Evolutionary conservation across 257 asterid genomes (phyloP), one percentile per base, ranked within the genome.

Genomic region (Plantago elongata): DNA sequence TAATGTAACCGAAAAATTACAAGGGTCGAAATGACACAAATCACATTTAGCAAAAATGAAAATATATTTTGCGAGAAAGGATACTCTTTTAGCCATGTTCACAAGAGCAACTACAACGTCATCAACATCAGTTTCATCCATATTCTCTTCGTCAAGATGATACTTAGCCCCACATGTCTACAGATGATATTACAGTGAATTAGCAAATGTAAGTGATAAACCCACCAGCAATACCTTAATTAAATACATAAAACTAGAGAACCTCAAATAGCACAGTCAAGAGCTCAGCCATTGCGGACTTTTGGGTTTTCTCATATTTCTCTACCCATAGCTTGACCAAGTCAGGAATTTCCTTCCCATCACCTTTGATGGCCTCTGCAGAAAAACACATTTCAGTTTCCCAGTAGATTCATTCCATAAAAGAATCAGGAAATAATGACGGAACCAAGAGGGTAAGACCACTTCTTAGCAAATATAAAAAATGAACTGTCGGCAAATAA

Each of bases 161-260:
- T 89, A 78, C 81, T 87, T 89, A 51, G 92, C 94, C 69, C 99
- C 99, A 12, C 99, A 93, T 51, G 90, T 95, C 99, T 93, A 83
- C 68, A 76, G 27, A 70, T 49, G 57, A 71, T 27, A 57, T 68
- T 43, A 62, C 48, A 29, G 42, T 63, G 57, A 47, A 63, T 49
- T 49, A 70, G 48, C 16, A 38, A 45, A 34, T 50, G 54, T 17
- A 52, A 62, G 69, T 40, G 63, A 61, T 64, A 54, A 63, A 67
- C 67, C 46, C 14, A 6, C 54, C 15, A 14, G 37, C 49, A 64
- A 38, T 57, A 60, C 47, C 60, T 27, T 47, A 46, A 66, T 9
- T 44, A 34, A 58, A 4, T 68, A 63, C 46, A 57, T n/a, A 68
- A 51, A 5, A 44, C 44, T 14, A 40, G 55, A 67, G 64, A 74